These are phyloP conservation scores for Epichloe sibirici DNA, from an alignment of 2,329 filamentous ascomycete genomes.

Conservation along the genomic window DNA sequence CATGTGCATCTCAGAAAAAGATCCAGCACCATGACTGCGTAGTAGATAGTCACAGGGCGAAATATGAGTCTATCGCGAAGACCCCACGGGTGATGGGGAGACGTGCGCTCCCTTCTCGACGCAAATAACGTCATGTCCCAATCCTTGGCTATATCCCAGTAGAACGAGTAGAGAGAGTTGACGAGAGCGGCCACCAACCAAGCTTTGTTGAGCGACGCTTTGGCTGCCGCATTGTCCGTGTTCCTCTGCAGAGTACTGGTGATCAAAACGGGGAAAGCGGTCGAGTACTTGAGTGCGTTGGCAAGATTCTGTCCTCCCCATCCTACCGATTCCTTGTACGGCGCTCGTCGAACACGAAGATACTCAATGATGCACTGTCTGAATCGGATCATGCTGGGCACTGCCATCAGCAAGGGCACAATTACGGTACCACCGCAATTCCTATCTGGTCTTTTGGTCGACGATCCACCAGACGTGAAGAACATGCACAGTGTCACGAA, in stretches of 20 bases:
- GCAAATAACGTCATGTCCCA: conserved; percentile 88
- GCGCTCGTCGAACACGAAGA: conserved; percentile 51
- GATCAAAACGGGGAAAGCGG: conserved; percentile 82
- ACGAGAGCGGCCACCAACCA: conserved; percentile 65
- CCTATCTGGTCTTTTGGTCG: conserved; percentile 70
- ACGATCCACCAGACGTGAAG: conserved; percentile 55
- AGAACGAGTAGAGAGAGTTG: conserved; percentile 93
- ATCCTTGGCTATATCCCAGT: conserved; percentile 94
- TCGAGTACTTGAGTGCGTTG: conserved; percentile 92
- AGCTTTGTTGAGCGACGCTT: conserved; percentile 34
- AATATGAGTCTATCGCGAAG: conserved; percentile 66
- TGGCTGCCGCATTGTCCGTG: conserved; percentile 31
- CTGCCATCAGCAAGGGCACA: conserved; percentile 72
- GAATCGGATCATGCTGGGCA: conserved; percentile 76
- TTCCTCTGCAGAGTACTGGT: conserved; percentile 62
- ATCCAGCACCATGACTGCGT: conserved; percentile 66
- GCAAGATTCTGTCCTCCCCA: conserved; percentile 82
- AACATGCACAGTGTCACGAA: conserved; percentile 92
- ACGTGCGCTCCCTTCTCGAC: conserved; percentile 39
- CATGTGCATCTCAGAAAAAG: conserved; percentile 78
- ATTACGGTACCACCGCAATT: conserved; percentile 66
- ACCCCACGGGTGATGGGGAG: conserved; percentile 60
- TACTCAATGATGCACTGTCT: conserved; percentile 90
- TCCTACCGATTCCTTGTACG: conserved; percentile 42
- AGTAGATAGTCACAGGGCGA: conserved; percentile 63